Evolutionary conservation across 495 filamentous ascomycete species (phyloP), one percentile per base, ranked within the genome.

Genomic region (Talaromyces stipitatus): DNA sequence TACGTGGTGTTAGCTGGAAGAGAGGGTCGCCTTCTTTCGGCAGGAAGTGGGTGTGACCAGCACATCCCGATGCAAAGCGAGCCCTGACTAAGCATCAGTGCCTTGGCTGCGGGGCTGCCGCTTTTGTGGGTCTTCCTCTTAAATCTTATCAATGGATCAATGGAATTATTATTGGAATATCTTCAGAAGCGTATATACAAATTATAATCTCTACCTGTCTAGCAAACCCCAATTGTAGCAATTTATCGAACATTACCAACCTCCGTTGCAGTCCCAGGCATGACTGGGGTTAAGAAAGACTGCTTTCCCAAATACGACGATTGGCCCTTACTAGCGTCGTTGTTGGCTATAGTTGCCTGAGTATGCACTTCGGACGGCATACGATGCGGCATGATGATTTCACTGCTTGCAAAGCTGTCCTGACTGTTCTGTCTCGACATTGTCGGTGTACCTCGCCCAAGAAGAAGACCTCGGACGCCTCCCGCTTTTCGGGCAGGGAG

Each of bases 401-500:
- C 71, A 29, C 69, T 63, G 50, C 68, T 76, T 38, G 60, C 68
- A 38, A 64, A 65, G 58, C 75, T 78, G 41, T 77, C 73, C 43
- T 64, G 58, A 33, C 75, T 78, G 0, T 64, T 69, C 3, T 72
- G 70, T 3, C 74, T 67, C 8, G 75, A 76, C 16, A 72, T 16
- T 41, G 56, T 66, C 3, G 75, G 71, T 0, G 72, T 72, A 9
- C 45, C 23, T 2, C 66, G 61, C 3, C 72, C 72, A 6, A 68
- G 59, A 32, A 72, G 58, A 29, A 92, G 69, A 0, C 85, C 89
- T 50, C 83, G 77, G 3, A 94, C 80, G 1, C 89, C 89, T 7
- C 90, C 90, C 29, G 81, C 80, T 65, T 92, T 95, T 14, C 91
- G 72, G 22, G 82, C 84, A 0, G 90, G 90, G 12, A 95, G 69